Conservation (phyloP, 371 early-diverging fungal species). For the Mycotypha africana region DNA sequence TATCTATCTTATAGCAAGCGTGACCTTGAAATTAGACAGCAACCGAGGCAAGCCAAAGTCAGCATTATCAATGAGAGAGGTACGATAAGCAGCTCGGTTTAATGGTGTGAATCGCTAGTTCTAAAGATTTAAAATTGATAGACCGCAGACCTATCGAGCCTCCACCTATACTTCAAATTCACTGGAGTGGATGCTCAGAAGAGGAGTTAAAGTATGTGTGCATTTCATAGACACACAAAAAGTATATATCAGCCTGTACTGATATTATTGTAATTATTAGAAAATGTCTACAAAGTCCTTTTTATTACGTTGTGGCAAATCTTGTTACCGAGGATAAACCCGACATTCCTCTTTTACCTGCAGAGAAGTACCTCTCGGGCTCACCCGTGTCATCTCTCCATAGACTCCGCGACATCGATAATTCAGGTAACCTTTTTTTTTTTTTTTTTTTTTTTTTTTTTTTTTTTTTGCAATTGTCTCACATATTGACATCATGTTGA, state of each 20-base stretch:
- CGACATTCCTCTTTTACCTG: constrained; percentile 10
- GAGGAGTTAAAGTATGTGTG: constrained; percentile 36
- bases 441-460: neutral
- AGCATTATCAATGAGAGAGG: constrained; percentile 29
- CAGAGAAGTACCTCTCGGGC: constrained; percentile 42
- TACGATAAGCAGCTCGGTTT: too few species aligned
- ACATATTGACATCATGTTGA: too few species aligned
- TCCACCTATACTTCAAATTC: constrained; percentile 41
- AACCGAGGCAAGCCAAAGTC: constrained; percentile 21
- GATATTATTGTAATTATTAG: constrained; percentile 5
- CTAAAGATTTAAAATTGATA: too few species aligned
- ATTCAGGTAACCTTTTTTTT: constrained; percentile 24
- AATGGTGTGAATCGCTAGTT: neutral
- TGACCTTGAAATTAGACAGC: constrained; percentile 18
- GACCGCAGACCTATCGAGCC: constrained; percentile 48
- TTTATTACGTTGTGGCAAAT: constrained; percentile 40
- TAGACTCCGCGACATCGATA: constrained; percentile 73
- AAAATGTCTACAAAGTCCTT: constrained; percentile 46
- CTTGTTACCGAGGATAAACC: constrained; percentile 21
- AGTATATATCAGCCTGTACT: neutral
- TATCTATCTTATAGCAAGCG: neutral
- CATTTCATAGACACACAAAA: neutral
- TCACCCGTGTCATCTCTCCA: constrained; percentile 82
- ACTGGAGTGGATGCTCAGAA: constrained; percentile 26
- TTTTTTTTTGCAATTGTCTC: neutral